Conservation (phyloP, 1,284 basidiomycete species). For the Sanguinoderma infundibulare region DNA sequence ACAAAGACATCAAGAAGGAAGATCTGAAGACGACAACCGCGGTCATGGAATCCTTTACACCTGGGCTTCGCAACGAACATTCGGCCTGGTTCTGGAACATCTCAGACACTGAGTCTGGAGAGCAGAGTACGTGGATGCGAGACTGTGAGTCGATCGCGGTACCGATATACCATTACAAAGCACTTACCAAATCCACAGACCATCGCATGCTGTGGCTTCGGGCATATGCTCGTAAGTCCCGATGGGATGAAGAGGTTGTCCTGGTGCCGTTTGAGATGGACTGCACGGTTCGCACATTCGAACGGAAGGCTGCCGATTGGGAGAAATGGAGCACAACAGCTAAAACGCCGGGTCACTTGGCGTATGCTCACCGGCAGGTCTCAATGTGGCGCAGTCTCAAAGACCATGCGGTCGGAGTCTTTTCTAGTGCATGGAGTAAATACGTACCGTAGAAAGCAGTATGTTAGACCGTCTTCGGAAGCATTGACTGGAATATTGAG, state of each 20-base stretch:
- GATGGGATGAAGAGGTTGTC: not conserved
- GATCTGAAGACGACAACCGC: not conserved
- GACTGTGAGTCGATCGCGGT: too few relatives aligned
- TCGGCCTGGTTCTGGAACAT: conserved; percentile 6
- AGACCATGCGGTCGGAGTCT: not conserved
- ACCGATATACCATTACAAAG: too few relatives aligned
- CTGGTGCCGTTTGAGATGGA: conserved; percentile 6
- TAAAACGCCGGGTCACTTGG: not conserved
- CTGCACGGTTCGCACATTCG: not conserved
- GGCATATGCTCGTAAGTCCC: not conserved
- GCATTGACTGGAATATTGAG: not conserved
- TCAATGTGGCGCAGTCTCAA: not conserved
- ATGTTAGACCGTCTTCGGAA: not conserved
- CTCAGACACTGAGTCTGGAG: not conserved
- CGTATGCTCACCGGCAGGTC: not conserved
- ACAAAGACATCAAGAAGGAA: not conserved
- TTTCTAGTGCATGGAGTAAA: not conserved
- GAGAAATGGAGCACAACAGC: not conserved
- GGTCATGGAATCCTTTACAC: not conserved
- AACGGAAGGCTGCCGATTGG: not conserved
- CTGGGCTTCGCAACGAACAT: not conserved
- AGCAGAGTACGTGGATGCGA: not conserved
- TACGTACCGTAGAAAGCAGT: not conserved
- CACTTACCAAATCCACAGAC: too few relatives aligned
- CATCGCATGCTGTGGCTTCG: not conserved